A percentile compares a stretch with the other conserved stretches of the same genome.
Conservation (phyloP, 2,329 filamentous ascomycete species). For the Fusarium buharicum region DNA sequence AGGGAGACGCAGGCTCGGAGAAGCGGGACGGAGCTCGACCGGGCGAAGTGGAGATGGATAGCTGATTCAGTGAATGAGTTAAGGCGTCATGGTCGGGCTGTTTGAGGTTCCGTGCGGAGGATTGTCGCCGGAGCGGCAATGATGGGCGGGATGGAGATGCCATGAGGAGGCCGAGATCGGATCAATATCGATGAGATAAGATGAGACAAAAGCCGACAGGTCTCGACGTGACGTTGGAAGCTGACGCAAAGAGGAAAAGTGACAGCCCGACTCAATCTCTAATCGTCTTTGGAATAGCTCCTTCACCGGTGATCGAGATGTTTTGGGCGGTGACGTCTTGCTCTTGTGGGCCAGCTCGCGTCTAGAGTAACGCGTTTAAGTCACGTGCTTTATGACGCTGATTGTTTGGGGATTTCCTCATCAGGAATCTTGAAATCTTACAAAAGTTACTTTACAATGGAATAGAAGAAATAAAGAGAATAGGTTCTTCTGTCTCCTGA, state of each 20-base stretch:
- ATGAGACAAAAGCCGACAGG: slow-evolving; percentile 22
- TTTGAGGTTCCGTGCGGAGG: slow-evolving; percentile 47
- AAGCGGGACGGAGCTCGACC: slow-evolving; percentile 47
- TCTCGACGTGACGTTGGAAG: slow-evolving; percentile 19
- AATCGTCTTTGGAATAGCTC: slow-evolving; percentile 34
- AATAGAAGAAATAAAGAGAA: background rate
- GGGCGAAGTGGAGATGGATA: slow-evolving; percentile 54
- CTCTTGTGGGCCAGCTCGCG: slow-evolving; percentile 31
- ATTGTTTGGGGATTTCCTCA: slow-evolving; percentile 18
- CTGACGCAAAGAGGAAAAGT: slow-evolving; percentile 22
- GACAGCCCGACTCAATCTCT: slow-evolving; percentile 23
- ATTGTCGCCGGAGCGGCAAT: slow-evolving; percentile 50
- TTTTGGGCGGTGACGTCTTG: slow-evolving; percentile 33
- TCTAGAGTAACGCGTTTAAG: slow-evolving; percentile 29
- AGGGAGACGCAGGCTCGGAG: slow-evolving; percentile 52
- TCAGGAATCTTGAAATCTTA: slow-evolving; percentile 3
- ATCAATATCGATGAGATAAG: slow-evolving; percentile 13
- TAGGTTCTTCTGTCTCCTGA: background rate
- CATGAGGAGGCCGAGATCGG: slow-evolving; percentile 42
- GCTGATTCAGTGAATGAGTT: slow-evolving; percentile 56
- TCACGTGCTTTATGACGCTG: slow-evolving; percentile 34
- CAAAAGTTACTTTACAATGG: background rate
- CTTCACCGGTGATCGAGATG: slow-evolving; percentile 25
- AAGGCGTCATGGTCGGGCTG: slow-evolving; percentile 49
- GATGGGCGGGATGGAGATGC: slow-evolving; percentile 44